A percentile compares a stretch with the other conserved stretches of the same genome.
These are phyloP conservation scores for Teratosphaeria destructans DNA, from an alignment of 2,329 filamentous ascomycete genomes.

Conservation along the genomic window DNA sequence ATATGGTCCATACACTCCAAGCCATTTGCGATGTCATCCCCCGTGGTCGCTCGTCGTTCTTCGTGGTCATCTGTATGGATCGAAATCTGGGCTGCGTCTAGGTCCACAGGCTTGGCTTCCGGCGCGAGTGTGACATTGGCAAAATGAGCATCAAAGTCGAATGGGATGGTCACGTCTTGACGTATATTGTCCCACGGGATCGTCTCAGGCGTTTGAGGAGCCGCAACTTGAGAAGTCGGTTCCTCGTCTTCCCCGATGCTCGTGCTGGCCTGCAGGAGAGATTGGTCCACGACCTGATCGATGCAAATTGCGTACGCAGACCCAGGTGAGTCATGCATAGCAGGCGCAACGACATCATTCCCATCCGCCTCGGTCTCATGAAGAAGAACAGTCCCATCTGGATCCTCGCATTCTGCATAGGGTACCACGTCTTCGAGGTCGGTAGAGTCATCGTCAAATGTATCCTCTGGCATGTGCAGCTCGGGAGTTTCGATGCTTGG, in stretches of 20 bases:
- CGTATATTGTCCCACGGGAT: constrained; percentile 22
- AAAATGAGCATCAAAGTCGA: constrained; percentile 18
- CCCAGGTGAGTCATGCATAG: background rate
- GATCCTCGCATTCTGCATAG: background rate
- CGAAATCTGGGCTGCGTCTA: background rate
- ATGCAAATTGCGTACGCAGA: constrained; percentile 12
- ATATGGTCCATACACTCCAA: background rate
- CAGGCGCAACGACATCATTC: background rate
- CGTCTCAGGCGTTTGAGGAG: constrained; percentile 15
- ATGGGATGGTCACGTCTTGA: constrained; percentile 19
- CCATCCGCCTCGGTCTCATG: constrained; percentile 1
- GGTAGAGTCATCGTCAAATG: background rate
- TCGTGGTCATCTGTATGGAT: background rate
- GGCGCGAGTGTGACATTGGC: background rate
- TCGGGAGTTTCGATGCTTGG: background rate
- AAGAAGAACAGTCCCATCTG: constrained; percentile 9
- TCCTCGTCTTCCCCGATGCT: background rate
- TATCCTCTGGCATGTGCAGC: background rate
- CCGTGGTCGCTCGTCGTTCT: background rate
- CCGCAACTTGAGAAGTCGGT: background rate
- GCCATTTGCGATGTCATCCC: background rate
- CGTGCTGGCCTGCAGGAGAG: background rate
- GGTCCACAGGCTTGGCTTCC: background rate
- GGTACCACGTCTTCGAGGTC: background rate
- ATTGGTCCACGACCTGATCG: constrained; percentile 1